Evolutionary conservation across 1,284 basidiomycete genomes (phyloP).

Genomic region (Polyporus tsugae): DNA sequence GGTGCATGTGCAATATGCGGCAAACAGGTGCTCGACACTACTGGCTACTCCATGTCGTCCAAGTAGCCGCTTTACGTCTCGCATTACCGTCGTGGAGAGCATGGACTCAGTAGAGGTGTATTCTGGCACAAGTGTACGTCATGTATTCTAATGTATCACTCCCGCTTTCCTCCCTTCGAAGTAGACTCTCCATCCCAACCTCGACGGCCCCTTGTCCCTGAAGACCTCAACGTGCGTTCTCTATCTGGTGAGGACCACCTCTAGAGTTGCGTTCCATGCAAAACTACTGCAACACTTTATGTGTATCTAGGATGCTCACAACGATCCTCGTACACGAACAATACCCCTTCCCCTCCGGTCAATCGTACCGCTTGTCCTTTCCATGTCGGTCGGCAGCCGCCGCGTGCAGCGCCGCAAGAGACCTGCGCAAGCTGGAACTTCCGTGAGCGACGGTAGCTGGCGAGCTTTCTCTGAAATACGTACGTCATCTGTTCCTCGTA

Average conservation of each 20-base stretch:
- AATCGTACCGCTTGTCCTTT: slow-evolving; percentile 24
- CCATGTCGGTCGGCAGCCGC: slow-evolving; percentile 35
- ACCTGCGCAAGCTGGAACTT: slow-evolving; percentile 35
- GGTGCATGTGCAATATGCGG: slow-evolving; percentile 86
- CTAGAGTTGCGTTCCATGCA: not conserved
- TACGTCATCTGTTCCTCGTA: slow-evolving; percentile 64
- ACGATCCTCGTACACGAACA: not conserved
- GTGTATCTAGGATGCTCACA: not conserved
- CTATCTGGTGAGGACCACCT: not conserved
- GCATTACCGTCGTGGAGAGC: slow-evolving; percentile 3
- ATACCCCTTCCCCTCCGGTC: not conserved
- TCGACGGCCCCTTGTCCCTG: not conserved
- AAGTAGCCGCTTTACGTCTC: slow-evolving; percentile 54
- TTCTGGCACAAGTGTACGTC: slow-evolving; percentile 27
- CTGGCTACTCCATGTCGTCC: slow-evolving; percentile 82
- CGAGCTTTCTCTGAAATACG: slow-evolving; percentile 12
- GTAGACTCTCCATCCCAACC: not conserved
- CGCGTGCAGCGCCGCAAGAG: slow-evolving; percentile 39
- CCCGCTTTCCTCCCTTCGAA: not conserved
- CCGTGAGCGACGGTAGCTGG: not conserved
- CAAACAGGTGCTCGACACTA: slow-evolving; percentile 82
- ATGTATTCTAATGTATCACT: slow-evolving; percentile 28
- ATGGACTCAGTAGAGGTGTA: slow-evolving; percentile 32
- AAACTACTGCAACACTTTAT: not conserved
- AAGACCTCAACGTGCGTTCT: not conserved